phyloP scores from a whole-genome alignment of 1,284 basidiomycete genomes.

The Pseudozyma sp. region DNA sequence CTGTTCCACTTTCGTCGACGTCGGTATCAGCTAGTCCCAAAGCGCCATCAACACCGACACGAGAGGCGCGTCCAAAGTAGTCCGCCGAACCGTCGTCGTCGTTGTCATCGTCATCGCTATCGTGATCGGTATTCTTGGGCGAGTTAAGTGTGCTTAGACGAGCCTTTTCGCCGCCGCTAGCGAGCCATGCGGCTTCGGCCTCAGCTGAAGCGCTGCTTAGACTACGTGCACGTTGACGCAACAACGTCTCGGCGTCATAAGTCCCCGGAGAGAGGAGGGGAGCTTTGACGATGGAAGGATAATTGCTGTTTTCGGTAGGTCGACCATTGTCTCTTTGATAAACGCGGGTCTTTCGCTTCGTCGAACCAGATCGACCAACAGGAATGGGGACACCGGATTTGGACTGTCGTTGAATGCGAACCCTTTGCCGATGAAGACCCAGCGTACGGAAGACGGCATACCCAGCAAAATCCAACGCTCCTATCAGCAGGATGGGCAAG shows the following conservation, averaged over 20 bases:
- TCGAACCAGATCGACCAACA: conserved; percentile 18
- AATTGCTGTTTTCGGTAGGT: conserved; percentile 42
- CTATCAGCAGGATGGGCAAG: conserved; percentile 53
- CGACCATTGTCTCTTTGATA: conserved; percentile 36
- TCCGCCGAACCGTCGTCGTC: conserved; percentile 19
- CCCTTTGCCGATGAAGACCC: conserved; percentile 51
- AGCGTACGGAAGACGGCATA: conserved; percentile 63
- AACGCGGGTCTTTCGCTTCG: conserved; percentile 18
- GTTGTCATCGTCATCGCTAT: conserved; percentile 11
- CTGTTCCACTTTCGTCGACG: conserved; percentile 55
- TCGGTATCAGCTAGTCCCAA: conserved; percentile 56
- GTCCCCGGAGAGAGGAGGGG: conserved; percentile 55
- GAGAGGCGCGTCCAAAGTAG: conserved; percentile 41
- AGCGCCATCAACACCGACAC: conserved; percentile 58
- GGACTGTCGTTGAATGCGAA: conserved; percentile 47
- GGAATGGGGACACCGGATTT: conserved; percentile 18
- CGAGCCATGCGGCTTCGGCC: conserved; percentile 50
- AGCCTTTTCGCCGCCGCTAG: conserved; percentile 50
- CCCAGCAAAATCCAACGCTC: conserved; percentile 58
- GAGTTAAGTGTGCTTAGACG: conserved; percentile 31
- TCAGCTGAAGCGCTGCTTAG: conserved; percentile 47
- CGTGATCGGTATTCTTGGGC: conserved; percentile 2
- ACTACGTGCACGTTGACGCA: conserved; percentile 56
- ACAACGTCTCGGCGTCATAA: conserved; percentile 61
- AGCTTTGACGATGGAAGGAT: conserved; percentile 47